Conservation (phyloP, 345 rosid genomes). For the Salix viminalis region DNA sequence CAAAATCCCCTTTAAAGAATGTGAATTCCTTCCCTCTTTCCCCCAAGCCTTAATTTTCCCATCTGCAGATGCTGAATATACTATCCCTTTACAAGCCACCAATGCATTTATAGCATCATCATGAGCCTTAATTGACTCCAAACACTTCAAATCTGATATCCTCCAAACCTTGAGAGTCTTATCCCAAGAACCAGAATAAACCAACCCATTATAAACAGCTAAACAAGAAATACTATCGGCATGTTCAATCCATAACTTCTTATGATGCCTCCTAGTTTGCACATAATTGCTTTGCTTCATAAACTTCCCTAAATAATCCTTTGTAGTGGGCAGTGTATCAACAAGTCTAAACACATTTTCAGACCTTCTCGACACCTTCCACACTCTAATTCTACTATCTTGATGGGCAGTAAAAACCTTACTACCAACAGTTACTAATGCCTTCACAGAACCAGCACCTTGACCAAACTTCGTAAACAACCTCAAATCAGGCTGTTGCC, state of each 20-base stretch:
- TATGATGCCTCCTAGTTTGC: constrained; percentile 26
- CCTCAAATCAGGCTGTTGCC: constrained; percentile 97
- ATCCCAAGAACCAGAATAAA: constrained; percentile 36
- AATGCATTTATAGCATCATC: constrained; percentile 32
- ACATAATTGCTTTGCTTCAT: constrained; percentile 34
- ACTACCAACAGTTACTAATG: constrained; percentile 22
- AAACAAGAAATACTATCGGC: constrained; percentile 31
- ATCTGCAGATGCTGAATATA: constrained; percentile 32
- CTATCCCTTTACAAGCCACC: constrained; percentile 18
- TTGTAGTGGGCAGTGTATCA: constrained; percentile 26
- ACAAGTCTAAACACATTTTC: constrained; percentile 28
- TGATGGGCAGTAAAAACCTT: constrained; percentile 32
- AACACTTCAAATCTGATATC: constrained; percentile 26
- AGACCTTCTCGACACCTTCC: constrained; percentile 30
- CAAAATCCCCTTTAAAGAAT: constrained; percentile 50
- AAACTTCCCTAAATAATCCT: constrained; percentile 29
- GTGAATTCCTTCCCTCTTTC: constrained; percentile 15
- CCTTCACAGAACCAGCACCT: constrained; percentile 47
- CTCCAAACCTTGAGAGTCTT: constrained; percentile 32
- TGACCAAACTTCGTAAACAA: constrained; percentile 83
- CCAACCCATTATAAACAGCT: constrained; percentile 8
- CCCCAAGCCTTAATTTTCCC: constrained; percentile 32
- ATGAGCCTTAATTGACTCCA: constrained; percentile 34
- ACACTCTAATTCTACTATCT: constrained; percentile 29
- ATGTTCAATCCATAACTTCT: constrained; percentile 32